Percentiles rank a stretch among this genome's conserved stretches.
Evolutionary conservation across 257 asterid species (phyloP).

Genomic region (Solanum appendiculatum): DNA sequence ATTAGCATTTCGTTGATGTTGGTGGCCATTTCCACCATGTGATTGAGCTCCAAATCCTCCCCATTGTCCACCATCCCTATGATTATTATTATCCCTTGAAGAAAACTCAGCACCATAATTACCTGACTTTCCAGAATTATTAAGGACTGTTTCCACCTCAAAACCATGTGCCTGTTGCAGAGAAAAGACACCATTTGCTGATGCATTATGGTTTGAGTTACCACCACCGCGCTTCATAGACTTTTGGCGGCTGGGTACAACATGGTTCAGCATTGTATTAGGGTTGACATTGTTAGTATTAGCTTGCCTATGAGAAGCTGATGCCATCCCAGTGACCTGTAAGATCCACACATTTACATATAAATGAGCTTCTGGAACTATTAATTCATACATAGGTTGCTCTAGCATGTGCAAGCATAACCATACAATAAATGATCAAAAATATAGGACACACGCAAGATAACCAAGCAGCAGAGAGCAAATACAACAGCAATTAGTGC

Average conservation of each 20-base stretch:
- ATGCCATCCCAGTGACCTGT: background rate
- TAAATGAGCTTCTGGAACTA: background rate
- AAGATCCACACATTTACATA: background rate
- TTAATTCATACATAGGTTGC: background rate
- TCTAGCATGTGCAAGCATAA: background rate
- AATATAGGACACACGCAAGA: no score
- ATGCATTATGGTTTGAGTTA: conserved; percentile 16
- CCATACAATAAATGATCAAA: background rate
- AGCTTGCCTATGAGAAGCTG: conserved; percentile 38
- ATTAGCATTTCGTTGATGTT: conserved; percentile 38
- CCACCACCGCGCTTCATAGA: conserved; percentile 44
- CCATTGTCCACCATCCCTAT: conserved; percentile 43
- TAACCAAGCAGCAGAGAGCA: no score
- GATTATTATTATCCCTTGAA: conserved; percentile 19
- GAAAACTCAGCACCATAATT: conserved; percentile 28
- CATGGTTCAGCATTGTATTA: conserved; percentile 30
- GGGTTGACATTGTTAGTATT: conserved; percentile 10
- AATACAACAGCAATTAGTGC: background rate
- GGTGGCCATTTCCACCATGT: conserved; percentile 43
- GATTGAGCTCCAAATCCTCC: conserved; percentile 32
- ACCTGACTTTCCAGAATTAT: conserved; percentile 27
- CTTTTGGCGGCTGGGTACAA: conserved; percentile 33
- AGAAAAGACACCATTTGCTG: conserved; percentile 28
- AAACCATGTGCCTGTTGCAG: conserved; percentile 25
- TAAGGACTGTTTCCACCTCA: conserved; percentile 14